Evolutionary conservation across 257 asterid genomes (phyloP).

Genomic region (Gynochthodes officinalis): DNA sequence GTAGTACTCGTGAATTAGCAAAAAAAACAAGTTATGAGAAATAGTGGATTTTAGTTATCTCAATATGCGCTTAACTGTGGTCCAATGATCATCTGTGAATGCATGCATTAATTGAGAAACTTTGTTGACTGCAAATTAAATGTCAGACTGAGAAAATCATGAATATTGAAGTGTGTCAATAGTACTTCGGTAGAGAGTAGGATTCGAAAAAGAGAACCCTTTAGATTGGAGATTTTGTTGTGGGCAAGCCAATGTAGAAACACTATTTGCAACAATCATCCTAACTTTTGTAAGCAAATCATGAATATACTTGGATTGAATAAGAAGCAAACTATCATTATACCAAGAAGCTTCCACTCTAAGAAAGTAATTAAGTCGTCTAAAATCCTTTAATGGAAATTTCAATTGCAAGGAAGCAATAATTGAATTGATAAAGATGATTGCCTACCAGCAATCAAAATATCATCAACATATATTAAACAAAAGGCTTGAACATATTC

Average conservation of each 20-base stretch:
- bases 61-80: background rate
- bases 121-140: background rate
- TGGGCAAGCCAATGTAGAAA: background rate
- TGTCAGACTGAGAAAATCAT: background rate
- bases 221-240: too few species aligned
- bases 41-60: background rate
- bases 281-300: background rate
- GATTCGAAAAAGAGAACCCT: background rate
- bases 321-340: background rate
- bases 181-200: constrained; percentile 3
- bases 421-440: too few species aligned
- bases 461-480: too few species aligned
- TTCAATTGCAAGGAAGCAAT: background rate
- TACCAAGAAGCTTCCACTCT: background rate
- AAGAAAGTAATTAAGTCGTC: background rate
- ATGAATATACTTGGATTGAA: background rate
- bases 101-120: too few species aligned
- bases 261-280: background rate
- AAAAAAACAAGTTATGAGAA: background rate
- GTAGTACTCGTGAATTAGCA: too few species aligned
- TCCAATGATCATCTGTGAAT: too few species aligned
- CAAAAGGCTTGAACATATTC: too few species aligned
- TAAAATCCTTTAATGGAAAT: too few species aligned
- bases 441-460: background rate
- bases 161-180: background rate